Evolutionary conservation across 2,329 filamentous ascomycete genomes (phyloP).

Genomic region (Thermothelomyces thermophilus): DNA sequence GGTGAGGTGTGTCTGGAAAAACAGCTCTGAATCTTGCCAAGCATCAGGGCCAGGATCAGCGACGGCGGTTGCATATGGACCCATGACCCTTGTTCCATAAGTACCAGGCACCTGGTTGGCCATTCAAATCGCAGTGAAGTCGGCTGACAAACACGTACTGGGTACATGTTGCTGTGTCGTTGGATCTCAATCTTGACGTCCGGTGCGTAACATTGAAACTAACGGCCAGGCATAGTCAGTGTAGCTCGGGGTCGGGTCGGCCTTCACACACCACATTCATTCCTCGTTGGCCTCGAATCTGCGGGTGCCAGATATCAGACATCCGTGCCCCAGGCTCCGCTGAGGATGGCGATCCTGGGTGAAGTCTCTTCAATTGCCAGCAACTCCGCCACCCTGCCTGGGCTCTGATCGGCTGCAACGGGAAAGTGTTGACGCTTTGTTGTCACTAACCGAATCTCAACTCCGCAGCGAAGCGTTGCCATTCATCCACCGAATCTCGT

Average conservation of each 20-base stretch:
- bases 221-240: conserved; percentile 4
- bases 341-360: conserved; percentile 1
- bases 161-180: neutral
- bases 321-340: conserved; percentile 3
- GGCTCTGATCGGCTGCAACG: conserved; percentile 1
- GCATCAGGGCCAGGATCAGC: neutral
- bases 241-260: conserved; percentile 10
- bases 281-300: conserved; percentile 8
- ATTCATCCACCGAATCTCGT: too few relatives aligned
- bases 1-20: neutral
- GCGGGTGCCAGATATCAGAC: conserved; percentile 9
- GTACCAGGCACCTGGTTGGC: neutral
- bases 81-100: neutral
- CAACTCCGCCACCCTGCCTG: conserved; percentile 1
- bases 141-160: neutral
- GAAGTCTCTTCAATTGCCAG: neutral
- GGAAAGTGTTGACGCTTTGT: neutral
- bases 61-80: neutral
- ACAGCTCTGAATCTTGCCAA: neutral
- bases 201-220: neutral
- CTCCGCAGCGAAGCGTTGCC: neutral
- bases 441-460: neutral
- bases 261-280: conserved; percentile 9
- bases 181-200: neutral
- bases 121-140: neutral